These are phyloP conservation scores for Cercospora sp. DNA, from an alignment of 2,329 filamentous ascomycete genomes.

Conservation along the genomic window DNA sequence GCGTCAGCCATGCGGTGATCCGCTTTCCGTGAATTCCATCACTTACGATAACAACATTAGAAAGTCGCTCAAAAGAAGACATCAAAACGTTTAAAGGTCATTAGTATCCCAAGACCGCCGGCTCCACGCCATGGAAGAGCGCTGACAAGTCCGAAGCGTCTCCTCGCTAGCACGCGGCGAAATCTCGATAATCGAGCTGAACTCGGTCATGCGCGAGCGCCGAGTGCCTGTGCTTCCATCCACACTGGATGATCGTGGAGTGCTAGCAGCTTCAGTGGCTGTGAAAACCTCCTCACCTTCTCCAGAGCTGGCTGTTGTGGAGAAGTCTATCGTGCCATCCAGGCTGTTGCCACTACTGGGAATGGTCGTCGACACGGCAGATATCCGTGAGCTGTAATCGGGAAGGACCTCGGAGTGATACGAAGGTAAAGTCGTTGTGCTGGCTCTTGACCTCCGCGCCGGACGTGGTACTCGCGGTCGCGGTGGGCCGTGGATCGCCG, in stretches of 20 bases:
- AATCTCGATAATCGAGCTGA: slow-evolving; percentile 46
- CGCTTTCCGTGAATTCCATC: not conserved
- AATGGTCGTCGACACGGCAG: slow-evolving; percentile 25
- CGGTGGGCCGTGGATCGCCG: slow-evolving; percentile 27
- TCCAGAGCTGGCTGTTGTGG: slow-evolving; percentile 14
- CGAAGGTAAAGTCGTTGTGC: slow-evolving; percentile 37
- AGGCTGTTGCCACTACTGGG: slow-evolving; percentile 36
- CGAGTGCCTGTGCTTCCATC: slow-evolving; percentile 25
- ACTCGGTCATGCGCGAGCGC: slow-evolving; percentile 37
- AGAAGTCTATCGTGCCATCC: slow-evolving; percentile 16
- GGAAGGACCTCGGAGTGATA: slow-evolving; percentile 45
- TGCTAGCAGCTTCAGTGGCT: slow-evolving; percentile 16
- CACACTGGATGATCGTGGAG: slow-evolving; percentile 17
- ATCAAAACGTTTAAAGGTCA: slow-evolving; percentile 17
- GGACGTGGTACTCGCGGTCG: slow-evolving; percentile 31
- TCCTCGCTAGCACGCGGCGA: slow-evolving; percentile 44
- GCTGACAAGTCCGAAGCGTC: slow-evolving; percentile 37
- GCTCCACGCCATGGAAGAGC: slow-evolving; percentile 19
- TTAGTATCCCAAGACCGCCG: slow-evolving; percentile 20
- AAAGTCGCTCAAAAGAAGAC: not conserved
- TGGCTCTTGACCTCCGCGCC: slow-evolving; percentile 37
- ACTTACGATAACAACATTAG: not conserved
- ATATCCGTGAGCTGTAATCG: slow-evolving; percentile 45
- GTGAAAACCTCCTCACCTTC: slow-evolving; percentile 17
- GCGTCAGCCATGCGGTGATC: slow-evolving; percentile 2